Base-by-base conservation (phyloP, 345 rosid species). In the Xanthoceras sorbifolium region DNA sequence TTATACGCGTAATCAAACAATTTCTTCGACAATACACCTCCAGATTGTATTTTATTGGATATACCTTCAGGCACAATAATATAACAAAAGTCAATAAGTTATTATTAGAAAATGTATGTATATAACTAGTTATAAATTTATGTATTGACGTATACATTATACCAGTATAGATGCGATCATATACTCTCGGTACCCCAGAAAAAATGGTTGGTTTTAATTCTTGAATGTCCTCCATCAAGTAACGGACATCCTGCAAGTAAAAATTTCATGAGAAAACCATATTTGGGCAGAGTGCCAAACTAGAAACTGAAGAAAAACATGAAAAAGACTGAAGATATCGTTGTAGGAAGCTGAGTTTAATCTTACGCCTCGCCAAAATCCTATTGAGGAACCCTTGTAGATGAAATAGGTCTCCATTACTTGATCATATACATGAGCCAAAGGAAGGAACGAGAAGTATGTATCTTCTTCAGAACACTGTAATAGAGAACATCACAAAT, bases 341-440 rank as follows among this genome's bases (percentile, higher is more conserved):
- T 75, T 4, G 9, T 2, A 23, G 50, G 42, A 38, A 3, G 11
- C 69, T 29, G 14, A 62, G 80, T 55, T 64, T 46, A 38, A 79
- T 62, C 86, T 67, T 92, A 93, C 97, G 75, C 97, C 97, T 78
- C 73, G 88, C 98, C 99, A 96, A 66, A 90, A 96, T 79, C 99
- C 98, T 69, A 96, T 87, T 2, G 94, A 88, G 29, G 97, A 89
- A 67, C 97, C 95, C 79, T 78, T 82, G 75, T 89, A 85, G 74
- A 93, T 82, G 87, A 93, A 96, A 74, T 89, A 94, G 31, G 86
- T 88, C 82, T 90, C 97, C 81, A 96, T 84, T 55, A 88, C 84
- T 86, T 92, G 97, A 86, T 92, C 99, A 67, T 93, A 96, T 23
- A 91, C 81, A 81, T 92, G 98, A 50, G 99, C 99, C 85, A 93